Percentiles rank a stretch among this genome's conserved stretches.
Conservation (phyloP, 2,329 filamentous ascomycete species). For the Trichoderma breve region DNA sequence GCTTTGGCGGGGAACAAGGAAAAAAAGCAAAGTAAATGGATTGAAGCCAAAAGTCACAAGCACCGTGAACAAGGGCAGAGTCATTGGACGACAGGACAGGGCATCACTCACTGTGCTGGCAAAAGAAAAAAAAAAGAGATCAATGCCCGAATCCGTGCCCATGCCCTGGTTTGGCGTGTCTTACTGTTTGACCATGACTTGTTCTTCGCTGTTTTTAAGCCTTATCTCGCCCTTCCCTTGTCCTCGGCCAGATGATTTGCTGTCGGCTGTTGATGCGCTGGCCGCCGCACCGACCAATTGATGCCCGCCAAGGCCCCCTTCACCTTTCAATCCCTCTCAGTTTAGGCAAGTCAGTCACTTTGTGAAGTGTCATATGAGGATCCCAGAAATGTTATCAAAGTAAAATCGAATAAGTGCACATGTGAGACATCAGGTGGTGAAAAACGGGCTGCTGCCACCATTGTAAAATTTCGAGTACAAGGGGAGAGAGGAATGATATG, state of each 20-base stretch:
- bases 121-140: not conserved
- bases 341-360: not conserved
- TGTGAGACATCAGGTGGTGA: not conserved
- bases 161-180: not conserved
- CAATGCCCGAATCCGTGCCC: not conserved
- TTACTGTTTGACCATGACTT: not conserved
- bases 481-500: not conserved
- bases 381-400: not conserved
- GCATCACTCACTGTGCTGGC: not conserved
- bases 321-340: not conserved
- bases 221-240: not conserved
- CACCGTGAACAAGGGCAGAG: not conserved
- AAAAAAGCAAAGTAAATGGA: not conserved
- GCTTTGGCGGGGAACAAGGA: not conserved
- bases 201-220: not conserved
- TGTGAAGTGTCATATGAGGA: not conserved
- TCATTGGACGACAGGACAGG: not conserved
- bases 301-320: not conserved
- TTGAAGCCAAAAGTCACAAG: not conserved
- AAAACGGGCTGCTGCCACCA: not conserved
- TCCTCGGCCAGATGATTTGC: constrained; percentile 4
- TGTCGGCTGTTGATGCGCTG: not conserved
- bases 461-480: not conserved
- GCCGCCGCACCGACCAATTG: constrained; percentile 12
- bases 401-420: not conserved